Percentiles rank a stretch among this genome's conserved stretches.
These are phyloP conservation scores for Metarhizium album DNA, from an alignment of 2,329 filamentous ascomycete species.

Conservation along the genomic window DNA sequence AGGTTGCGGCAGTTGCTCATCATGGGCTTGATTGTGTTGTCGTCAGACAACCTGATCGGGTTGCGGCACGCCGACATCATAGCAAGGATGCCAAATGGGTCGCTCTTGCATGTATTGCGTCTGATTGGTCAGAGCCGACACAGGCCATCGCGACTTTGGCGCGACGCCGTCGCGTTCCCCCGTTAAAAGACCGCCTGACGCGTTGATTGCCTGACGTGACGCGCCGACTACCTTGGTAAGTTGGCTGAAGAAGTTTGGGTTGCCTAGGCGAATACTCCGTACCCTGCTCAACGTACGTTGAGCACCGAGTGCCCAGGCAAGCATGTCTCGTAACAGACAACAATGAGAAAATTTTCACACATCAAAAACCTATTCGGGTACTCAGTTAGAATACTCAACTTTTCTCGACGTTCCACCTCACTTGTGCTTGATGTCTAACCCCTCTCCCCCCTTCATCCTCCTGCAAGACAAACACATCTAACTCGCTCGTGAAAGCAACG, in stretches of 20 bases:
- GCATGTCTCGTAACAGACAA: background rate
- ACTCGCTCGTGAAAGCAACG: background rate
- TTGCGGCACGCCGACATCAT: background rate
- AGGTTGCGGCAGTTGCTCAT: no score
- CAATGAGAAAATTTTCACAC: background rate
- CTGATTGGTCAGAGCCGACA: background rate
- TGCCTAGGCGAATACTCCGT: no score
- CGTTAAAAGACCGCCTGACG: background rate
- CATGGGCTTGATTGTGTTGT: no score
- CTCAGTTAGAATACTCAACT: background rate
- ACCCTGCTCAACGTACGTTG: no score
- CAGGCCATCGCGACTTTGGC: background rate
- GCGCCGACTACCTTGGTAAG: background rate
- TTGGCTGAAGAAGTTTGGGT: no score
- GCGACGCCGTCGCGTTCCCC: background rate
- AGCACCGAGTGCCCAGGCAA: background rate
- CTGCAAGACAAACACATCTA: background rate
- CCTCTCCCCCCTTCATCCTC: background rate
- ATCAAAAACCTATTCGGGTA: background rate
- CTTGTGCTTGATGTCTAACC: background rate
- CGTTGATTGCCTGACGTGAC: background rate
- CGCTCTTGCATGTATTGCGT: background rate
- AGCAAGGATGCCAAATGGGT: background rate
- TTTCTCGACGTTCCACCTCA: background rate
- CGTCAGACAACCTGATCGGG: no score